Base-by-base conservation (phyloP, 1,284 basidiomycete genomes). In the Ganoderma boninense region DNA sequence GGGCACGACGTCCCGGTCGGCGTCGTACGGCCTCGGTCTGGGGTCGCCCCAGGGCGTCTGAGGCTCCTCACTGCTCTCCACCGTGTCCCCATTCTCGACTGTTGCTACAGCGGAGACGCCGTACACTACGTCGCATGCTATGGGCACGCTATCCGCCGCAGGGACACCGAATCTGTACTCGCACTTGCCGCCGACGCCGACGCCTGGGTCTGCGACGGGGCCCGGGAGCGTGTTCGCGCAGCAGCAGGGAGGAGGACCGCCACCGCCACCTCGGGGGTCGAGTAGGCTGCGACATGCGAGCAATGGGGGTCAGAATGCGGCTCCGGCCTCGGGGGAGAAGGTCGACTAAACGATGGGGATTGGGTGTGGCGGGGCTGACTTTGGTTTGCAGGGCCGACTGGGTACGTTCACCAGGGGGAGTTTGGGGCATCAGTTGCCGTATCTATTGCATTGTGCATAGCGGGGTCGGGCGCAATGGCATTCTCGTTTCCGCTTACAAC, bases 141-240 rank as follows among this genome's bases (percentile, higher is more conserved):
- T 11, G 29, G 56, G 35, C 23, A 8, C 60, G 62, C 71, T 73
- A 4, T 77, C 77, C 38, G 69, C 74, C 54, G 76, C 80, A 23
- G 64, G 76, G 13, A 76, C 78, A 4, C 71, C 79, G 3, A 69
- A 64, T 20, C 56, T 78, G 40, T 83, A 82, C 68, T 69, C 76
- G 23, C 75, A 80, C 65, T 83, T 85, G 77, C 83, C n/a, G n/a
- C n/a, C n/a, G n/a, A n/a, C 83, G 42, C 82, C 82, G 20, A 84
- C 84, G 65, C 84, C 82, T 18, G 80, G 78, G n/a, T 71, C 71
- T 64, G 74, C 74, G 62, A 64, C 72, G 11, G 46, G 71, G 44
- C 46, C n/a, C 23, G 68, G 65, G 44, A 64, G 70, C 43, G 62
- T 62, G 59, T 78, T 77, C 67, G 69, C 77, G 32, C 67, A 73